These are phyloP conservation scores for Saccharomyces hybrid DNA, from an alignment of 1,139 yeast genomes.

Conservation along the genomic window DNA sequence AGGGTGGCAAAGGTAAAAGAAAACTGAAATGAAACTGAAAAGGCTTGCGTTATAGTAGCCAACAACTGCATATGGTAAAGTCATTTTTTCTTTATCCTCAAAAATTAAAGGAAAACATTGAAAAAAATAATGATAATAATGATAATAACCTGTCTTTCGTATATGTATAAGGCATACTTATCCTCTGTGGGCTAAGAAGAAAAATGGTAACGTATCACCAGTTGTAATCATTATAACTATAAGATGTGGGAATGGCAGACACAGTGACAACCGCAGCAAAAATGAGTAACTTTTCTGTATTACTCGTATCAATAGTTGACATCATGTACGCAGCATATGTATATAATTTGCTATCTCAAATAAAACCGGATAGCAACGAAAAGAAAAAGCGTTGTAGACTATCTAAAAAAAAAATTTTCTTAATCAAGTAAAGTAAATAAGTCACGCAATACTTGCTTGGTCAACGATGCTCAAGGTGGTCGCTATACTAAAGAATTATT, in stretches of 20 bases:
- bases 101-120: neutral
- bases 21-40: neutral
- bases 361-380: neutral
- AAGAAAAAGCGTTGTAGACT: neutral
- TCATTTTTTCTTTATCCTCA: neutral
- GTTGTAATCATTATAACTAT: neutral
- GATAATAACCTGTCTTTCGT: no score
- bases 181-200: neutral
- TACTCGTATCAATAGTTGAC: neutral
- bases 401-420: no score
- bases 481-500: neutral
- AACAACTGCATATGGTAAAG: neutral
- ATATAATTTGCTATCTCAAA: neutral
- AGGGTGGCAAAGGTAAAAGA: conserved; percentile 23
- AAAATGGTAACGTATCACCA: neutral
- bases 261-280: neutral
- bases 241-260: neutral
- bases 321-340: neutral
- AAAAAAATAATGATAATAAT: neutral
- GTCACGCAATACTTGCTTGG: neutral
- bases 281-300: neutral
- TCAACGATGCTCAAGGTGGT: neutral
- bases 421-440: no score
- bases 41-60: neutral
- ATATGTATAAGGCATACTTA: neutral